phyloP scores from a whole-genome alignment of 2,329 filamentous ascomycete genomes.

The Ophiocordyceps camponoti-floridani region DNA sequence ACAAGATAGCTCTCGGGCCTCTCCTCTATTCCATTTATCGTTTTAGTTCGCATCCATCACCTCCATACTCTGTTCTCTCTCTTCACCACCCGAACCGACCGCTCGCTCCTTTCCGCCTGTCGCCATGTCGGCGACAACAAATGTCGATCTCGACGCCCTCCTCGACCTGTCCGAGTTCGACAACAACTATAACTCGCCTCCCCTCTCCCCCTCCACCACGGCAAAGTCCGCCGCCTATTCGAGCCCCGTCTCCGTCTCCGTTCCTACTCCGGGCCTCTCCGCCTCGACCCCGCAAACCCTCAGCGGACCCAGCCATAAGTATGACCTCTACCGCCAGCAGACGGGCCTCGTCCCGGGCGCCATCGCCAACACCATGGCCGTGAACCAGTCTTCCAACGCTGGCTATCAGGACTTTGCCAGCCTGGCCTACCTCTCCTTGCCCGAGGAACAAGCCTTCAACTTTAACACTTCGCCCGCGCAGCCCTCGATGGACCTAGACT shows the following conservation, averaged over 20 bases:
- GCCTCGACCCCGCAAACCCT: conserved; percentile 41
- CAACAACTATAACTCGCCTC: conserved; percentile 40
- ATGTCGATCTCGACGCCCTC: conserved; percentile 36
- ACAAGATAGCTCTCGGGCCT: background rate
- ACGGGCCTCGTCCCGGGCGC: conserved; percentile 81
- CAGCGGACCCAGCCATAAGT: conserved; percentile 79
- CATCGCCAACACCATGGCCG: conserved; percentile 59
- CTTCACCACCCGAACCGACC: background rate
- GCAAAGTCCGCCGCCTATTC: conserved; percentile 35
- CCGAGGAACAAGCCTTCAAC: conserved; percentile 51
- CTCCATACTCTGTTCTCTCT: background rate
- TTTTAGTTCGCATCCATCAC: background rate
- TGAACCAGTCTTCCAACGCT: conserved; percentile 45
- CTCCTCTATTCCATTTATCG: background rate
- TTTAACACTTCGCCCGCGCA: conserved; percentile 52
- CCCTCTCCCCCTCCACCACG: conserved; percentile 34
- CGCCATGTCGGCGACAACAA: conserved; percentile 19
- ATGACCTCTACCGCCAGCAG: conserved; percentile 89
- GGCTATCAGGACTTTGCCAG: conserved; percentile 32
- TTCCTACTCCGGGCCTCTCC: conserved; percentile 36
- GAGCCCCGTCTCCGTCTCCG: conserved; percentile 31
- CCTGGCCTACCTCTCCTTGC: conserved; percentile 34
- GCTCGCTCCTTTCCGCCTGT: background rate
- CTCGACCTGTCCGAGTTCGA: conserved; percentile 48
- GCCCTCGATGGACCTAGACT: conserved; percentile 43